Base-by-base conservation (phyloP, 208 protist species). In the Leishmania tarentolae region DNA sequence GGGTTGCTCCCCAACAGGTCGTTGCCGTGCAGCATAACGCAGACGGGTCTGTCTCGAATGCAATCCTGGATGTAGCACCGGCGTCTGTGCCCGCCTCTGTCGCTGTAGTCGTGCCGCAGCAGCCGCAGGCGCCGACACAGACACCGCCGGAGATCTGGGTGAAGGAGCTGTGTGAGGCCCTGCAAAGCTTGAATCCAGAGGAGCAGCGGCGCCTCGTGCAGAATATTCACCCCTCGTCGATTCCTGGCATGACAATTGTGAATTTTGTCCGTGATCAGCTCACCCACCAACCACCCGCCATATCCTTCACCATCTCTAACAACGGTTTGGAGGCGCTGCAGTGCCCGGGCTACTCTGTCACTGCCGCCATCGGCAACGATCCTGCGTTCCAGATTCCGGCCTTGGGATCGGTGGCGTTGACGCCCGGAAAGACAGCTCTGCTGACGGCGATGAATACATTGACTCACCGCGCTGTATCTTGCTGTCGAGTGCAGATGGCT, bases 211-310 rank as follows among this genome's bases (percentile, higher is more conserved):
- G 87, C 40, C 81, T 80, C 46, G 75, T 94, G 75, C 87, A 93
- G 79, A 79, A 46, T 13, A 87, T 86, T 50, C 87, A 80, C 0
- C 81, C 91, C 19, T 80, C 84, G 7, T 87, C 74, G 65, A 53
- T 87, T 42, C 80, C 90, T 17, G 90, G 86, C 17, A 77, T 85
- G 65, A 82, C 86, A 21, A 85, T 96, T 66, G 72, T 92, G 42
- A 78, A 80, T 68, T 96, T 93, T 65, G 82, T 95, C 40, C 84
- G 84, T 7, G 91, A 94, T 21, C 71, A 89, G 52, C 85, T 96
- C 37, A 90, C 90, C 47, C 82, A 80, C 53, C 81, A 82, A 40
- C 86, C 90, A n/a, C 90, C 93, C 1, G 86, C 76, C 44, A 90
- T 96, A 76, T 86, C 87, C 53, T 94, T 96, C 76, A 84, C 79